phyloP scores from a whole-genome alignment of 176 grass and related monocot species.

The bread wheat (Triticum aestivum) region IWGSC_CS_RefSeq_v2.1 NC_057803.1:114398014-114398513 shows the following conservation, averaged over 20 bases:
- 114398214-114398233: background rate
- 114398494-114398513: conserved; percentile 20
- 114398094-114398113: background rate
- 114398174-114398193: conserved; percentile 23
- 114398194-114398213: conserved; percentile 1
- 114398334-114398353: background rate
- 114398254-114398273: background rate
- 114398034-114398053: conserved; percentile 30
- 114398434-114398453: conserved; percentile 4
- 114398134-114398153: conserved; percentile 30
- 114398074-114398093: conserved; percentile 33
- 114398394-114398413: background rate
- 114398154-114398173: conserved; percentile 24
- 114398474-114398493: conserved; percentile 6
- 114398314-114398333: background rate
- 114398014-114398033: background rate
- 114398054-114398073: background rate
- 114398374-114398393: conserved; percentile 9
- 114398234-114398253: background rate
- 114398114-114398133: conserved; percentile 28
- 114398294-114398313: background rate
- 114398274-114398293: background rate
- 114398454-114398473: background rate
- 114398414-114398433: background rate
- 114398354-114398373: background rate